Evolutionary conservation across 78 protist species (phyloP), one percentile per base, ranked within the genome.

Genomic region (Speleostelium caveatum): DNA sequence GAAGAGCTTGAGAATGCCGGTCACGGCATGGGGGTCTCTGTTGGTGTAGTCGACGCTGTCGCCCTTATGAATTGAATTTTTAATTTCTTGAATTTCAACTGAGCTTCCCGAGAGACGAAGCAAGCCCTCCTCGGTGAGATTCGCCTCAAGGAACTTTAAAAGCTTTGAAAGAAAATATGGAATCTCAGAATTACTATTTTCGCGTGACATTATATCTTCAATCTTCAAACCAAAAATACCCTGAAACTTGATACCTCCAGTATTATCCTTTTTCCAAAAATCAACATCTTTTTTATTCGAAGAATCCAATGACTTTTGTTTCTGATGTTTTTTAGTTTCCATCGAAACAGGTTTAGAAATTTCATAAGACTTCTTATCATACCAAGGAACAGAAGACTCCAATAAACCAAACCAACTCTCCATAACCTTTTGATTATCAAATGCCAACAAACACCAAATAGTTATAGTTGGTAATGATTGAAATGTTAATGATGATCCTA

Each of bases 11-110:
- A 91, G 26, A 2, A 91, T 19, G 38, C 95, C 95, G 0, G 95
- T 86, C 6, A 91, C 95, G 1, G 79, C 89, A 49, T 91, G 80
- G 2, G 95, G 33, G 42, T 88, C 94, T 35, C 66, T 75, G n/a
- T 38, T 28, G 6, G 68, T 58, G 49, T 78, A 88, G 36, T 88
- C 87, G 0, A 88, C 56, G 6, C 60, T 49, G 28, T 74, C 77
- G 16, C 94, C 94, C 26, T 69, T 74, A 17, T 88, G 63, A 39
- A 88, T 45, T 28, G 56, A 49, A 10, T 28, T 33, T 66, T 72
- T 76, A 73, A 78, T 60, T 28, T 69, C 79, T 38, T 66, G 83
- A 35, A 88, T 75, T 45, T 88, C 94, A 1, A 61, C 38, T n/a
- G 78, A 49, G 6, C 75, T 42, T 0, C 87, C 94, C 4, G 74